Conservation (phyloP, 169 alveolate genomes). For the Pseudocohnilembus persalinus region DNA sequence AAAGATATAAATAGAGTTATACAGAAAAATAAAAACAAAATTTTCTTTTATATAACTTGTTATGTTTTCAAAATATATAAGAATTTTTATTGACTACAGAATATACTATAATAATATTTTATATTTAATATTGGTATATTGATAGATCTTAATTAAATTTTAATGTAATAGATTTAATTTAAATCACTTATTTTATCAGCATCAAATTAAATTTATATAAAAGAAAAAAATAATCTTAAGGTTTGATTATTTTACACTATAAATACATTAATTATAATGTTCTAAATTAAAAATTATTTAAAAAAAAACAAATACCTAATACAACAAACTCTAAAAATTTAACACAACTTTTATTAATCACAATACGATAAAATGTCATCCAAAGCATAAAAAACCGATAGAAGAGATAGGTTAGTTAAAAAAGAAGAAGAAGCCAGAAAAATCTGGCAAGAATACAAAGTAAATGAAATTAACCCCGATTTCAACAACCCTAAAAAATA, state of each 20-base stretch:
- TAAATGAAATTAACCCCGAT: neutral
- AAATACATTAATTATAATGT: no score
- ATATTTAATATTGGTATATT: no score
- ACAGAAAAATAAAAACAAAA: no score
- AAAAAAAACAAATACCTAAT: neutral
- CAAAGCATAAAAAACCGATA: neutral
- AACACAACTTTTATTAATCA: neutral
- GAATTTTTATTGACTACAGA: no score
- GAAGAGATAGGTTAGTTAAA: neutral
- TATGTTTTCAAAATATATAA: no score
- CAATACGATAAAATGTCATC: neutral
- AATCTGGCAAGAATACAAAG: neutral
- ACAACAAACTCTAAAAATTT: neutral
- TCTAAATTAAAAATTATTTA: no score
- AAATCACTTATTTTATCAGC: neutral
- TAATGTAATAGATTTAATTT: no score
- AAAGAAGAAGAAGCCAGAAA: neutral
- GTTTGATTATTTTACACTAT: neutral
- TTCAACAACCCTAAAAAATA: conserved; percentile 71
- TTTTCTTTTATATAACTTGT: no score
- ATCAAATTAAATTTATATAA: no score
- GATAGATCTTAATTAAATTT: no score
- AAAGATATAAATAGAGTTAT: no score
- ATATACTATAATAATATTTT: no score
- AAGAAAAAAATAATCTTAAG: neutral